Percentiles rank a stretch among this genome's conserved stretches.
These are phyloP conservation scores for Polytolypa hystricis DNA, from an alignment of 2,329 filamentous ascomycete species.

Conservation along the genomic window DNA sequence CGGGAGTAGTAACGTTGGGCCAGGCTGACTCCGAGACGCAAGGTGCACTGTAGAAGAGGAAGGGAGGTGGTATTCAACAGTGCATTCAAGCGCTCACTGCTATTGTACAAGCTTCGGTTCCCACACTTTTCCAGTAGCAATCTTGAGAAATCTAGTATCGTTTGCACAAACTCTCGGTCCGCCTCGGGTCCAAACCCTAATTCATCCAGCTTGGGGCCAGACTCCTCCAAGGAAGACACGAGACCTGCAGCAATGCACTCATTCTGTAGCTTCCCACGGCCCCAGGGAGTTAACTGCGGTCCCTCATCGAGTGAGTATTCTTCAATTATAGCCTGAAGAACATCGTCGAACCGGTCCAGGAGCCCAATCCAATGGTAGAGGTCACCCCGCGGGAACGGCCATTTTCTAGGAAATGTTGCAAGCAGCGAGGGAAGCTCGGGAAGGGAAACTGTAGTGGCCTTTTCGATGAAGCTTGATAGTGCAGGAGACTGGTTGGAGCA, in stretches of 20 bases:
- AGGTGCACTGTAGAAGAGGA: conserved; percentile 62
- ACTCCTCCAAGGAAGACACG: conserved; percentile 42
- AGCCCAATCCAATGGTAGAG: conserved; percentile 97
- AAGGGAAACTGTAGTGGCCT: conserved; percentile 57
- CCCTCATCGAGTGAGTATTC: conserved; percentile 71
- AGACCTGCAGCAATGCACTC: conserved; percentile 50
- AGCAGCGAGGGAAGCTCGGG: conserved; percentile 68
- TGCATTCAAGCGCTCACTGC: conserved; percentile 79
- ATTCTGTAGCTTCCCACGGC: conserved; percentile 25
- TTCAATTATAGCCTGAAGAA: conserved; percentile 70
- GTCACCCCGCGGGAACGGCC: conserved; percentile 92
- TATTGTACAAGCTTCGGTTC: conserved; percentile 91
- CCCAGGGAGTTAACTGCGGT: conserved; percentile 69
- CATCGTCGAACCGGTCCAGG: conserved; percentile 82
- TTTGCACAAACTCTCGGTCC: conserved; percentile 68
- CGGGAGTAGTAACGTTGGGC: conserved; percentile 88
- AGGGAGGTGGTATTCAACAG: conserved; percentile 80
- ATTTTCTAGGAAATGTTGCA: conserved; percentile 69
- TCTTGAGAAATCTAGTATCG: conserved; percentile 72
- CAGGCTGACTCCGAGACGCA: conserved; percentile 73
- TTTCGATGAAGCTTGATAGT: conserved; percentile 68
- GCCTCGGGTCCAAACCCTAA: conserved; percentile 62
- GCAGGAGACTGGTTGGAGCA: conserved; percentile 60
- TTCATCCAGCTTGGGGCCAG: conserved; percentile 43
- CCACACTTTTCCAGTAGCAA: conserved; percentile 89